Percentiles rank a stretch among this genome's conserved stretches.
Conservation (phyloP, 495 filamentous ascomycete species). For the Hypoxylon subgilvum region DNA sequence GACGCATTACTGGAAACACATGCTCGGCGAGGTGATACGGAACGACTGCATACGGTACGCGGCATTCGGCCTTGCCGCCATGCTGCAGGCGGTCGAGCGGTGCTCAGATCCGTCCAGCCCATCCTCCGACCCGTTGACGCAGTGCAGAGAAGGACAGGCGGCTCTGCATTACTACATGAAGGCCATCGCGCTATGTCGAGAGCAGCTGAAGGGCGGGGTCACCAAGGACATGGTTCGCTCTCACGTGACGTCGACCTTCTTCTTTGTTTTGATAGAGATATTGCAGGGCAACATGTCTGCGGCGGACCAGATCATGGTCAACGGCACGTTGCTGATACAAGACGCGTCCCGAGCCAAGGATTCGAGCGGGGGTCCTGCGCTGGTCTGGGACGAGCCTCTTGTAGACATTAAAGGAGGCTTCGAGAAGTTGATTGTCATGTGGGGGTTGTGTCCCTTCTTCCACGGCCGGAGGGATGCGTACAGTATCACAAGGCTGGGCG, state of each 20-base stretch:
- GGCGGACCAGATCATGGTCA: conserved; percentile 31
- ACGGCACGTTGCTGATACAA: conserved; percentile 23
- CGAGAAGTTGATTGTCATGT: conserved; percentile 29
- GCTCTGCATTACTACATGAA: conserved; percentile 40
- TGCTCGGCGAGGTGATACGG: conserved; percentile 20
- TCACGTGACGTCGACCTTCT: conserved; percentile 16
- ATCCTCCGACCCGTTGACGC: neutral
- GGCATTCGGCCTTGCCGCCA: conserved; percentile 21
- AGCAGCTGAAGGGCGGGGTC: conserved; percentile 18
- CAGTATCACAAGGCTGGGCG: neutral
- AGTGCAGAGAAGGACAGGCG: conserved; percentile 21
- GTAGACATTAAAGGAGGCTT: conserved; percentile 19
- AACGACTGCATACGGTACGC: conserved; percentile 29
- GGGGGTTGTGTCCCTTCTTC: conserved; percentile 35
- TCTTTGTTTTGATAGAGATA: conserved; percentile 41
- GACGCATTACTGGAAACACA: conserved; percentile 21
- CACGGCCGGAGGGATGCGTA: conserved; percentile 16
- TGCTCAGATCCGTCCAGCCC: neutral
- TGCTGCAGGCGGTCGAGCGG: conserved; percentile 23
- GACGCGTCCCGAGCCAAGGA: conserved; percentile 8
- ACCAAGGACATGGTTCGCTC: conserved; percentile 14
- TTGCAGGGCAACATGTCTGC: conserved; percentile 40
- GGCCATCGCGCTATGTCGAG: conserved; percentile 36
- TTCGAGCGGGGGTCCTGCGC: neutral
- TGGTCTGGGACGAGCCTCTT: conserved; percentile 16